phyloP scores from a whole-genome alignment of 805 yeast species.

The Candida bentonensis region DNA sequence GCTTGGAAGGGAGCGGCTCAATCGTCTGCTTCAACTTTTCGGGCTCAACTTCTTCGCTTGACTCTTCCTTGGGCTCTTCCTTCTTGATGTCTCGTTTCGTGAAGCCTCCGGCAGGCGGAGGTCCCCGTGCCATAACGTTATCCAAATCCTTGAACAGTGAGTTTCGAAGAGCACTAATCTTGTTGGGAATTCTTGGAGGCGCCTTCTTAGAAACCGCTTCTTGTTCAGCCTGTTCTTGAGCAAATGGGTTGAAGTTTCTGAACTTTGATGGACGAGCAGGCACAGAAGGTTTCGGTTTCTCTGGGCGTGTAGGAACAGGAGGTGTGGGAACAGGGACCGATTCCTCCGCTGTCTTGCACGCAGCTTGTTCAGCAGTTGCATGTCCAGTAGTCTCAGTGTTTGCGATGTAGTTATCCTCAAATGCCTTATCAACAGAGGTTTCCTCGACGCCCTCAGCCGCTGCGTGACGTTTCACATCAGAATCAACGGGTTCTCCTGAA shows the following conservation, averaged over 20 bases:
- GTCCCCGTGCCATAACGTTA: conserved; percentile 12
- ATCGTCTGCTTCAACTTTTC: conserved; percentile 4
- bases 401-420: too few species aligned
- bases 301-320: too few species aligned
- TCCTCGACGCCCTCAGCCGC: too few species aligned
- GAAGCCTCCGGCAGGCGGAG: conserved; percentile 9
- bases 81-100: conserved; percentile 3
- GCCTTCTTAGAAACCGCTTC: conserved; percentile 2
- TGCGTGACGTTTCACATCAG: too few species aligned
- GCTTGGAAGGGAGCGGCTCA: conserved; percentile 3
- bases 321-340: too few species aligned
- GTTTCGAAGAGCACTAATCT: conserved; percentile 13
- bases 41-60: neutral
- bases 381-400: too few species aligned
- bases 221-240: conserved; percentile 2
- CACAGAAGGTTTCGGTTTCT: conserved; percentile 5
- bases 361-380: too few species aligned
- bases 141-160: conserved; percentile 14
- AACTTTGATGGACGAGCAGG: conserved; percentile 2
- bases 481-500: too few species aligned
- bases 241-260: neutral
- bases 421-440: too few species aligned
- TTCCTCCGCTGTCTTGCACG: too few species aligned
- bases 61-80: conserved; percentile 4
- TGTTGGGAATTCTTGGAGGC: conserved; percentile 5